These are phyloP conservation scores for Alternaria burnsii DNA, from an alignment of 2,329 filamentous ascomycete species.

Conservation along the genomic window DNA sequence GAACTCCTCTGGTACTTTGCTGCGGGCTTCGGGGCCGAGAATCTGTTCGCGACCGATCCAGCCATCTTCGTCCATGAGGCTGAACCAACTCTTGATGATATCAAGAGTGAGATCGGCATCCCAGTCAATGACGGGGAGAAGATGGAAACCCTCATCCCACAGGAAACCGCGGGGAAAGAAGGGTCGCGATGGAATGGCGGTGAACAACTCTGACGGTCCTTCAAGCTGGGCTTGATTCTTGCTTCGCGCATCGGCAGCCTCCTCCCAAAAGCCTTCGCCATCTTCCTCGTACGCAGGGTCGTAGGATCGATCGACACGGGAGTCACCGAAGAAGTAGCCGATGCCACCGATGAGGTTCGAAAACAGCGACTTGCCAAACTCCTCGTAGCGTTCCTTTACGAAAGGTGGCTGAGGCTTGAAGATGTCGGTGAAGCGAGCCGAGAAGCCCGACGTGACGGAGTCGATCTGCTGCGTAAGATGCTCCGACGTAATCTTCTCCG, in stretches of 20 bases:
- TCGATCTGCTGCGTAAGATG: conserved; percentile 76
- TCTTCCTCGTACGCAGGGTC: conserved; percentile 95
- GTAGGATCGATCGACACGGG: conserved; percentile 88
- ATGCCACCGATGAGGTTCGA: conserved; percentile 94
- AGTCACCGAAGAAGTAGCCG: conserved; percentile 91
- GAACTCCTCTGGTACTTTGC: conserved; percentile 93
- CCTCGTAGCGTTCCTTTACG: conserved; percentile 72
- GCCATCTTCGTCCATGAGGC: conserved; percentile 92
- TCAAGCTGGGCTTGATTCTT: conserved; percentile 74
- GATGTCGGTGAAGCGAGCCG: conserved; percentile 74
- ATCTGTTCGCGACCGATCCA: conserved; percentile 99
- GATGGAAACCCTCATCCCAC: conserved; percentile 98
- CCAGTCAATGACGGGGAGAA: conserved; percentile 91
- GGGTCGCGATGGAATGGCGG: conserved; percentile 87
- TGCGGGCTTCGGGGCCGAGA: conserved; percentile 86
- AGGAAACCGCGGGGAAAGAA: conserved; percentile 98
- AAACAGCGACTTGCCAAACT: conserved; percentile 88
- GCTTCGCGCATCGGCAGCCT: conserved; percentile 79
- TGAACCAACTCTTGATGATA: conserved; percentile 95
- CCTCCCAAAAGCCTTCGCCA: conserved; percentile 94
- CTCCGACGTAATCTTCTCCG: conserved; percentile 62
- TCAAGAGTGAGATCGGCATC: conserved; percentile 85
- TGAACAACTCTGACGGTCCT: conserved; percentile 88
- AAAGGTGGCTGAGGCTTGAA: conserved; percentile 82
- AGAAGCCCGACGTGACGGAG: conserved; percentile 72